Evolutionary conservation across 192 early-diverging fungal genomes (phyloP), one percentile per base, ranked within the genome.

Genomic region (Funneliformis mosseae): DNA sequence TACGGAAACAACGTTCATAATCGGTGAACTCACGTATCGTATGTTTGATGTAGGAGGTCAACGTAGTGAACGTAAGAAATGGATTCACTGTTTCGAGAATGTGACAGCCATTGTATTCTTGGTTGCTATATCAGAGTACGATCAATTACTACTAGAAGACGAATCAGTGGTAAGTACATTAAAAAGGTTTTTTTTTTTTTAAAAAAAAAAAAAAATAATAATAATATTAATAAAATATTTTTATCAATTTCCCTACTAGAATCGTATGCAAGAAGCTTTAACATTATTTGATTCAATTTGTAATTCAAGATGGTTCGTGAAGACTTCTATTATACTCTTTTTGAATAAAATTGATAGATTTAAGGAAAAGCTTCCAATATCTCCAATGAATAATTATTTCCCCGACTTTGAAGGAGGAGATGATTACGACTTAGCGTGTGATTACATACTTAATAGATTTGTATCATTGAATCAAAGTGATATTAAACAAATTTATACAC

Each of bases 21-120:
- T 99, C 78, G 95, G 94, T 46, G 95, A 97, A 61, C 85, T 98
- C 66, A 96, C 95, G 33, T 99, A 97, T 86, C 91, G 95, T 79
- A 96, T 99, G 95, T 94, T 96, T 86, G 97, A 99, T 89, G 97
- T 99, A 50, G 97, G 97, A 81, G 97, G 97, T 67, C 97, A 99
- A 89, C 93, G 97, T 50, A 96, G 95, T 42, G 97, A 99, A 88
- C 91, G 97, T 82, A 99, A 99, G 83, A 99, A 99, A 88, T 98
- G 97, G 97, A 97, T 97, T 80, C 97, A 97, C 86, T 99, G 96
- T 81, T 99, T 99, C 80, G 97, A 99, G 82, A 95, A 97, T 81
- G 96, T 98, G 21, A 98, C 95, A 0, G 94, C 96, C 5, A 96
- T 99, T 79, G 89, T 99, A 42, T 99, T 99, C 86, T 85, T 99